Evolutionary conservation across 805 yeast species (phyloP).

Genomic region (Suhomyces sp.): DNA sequence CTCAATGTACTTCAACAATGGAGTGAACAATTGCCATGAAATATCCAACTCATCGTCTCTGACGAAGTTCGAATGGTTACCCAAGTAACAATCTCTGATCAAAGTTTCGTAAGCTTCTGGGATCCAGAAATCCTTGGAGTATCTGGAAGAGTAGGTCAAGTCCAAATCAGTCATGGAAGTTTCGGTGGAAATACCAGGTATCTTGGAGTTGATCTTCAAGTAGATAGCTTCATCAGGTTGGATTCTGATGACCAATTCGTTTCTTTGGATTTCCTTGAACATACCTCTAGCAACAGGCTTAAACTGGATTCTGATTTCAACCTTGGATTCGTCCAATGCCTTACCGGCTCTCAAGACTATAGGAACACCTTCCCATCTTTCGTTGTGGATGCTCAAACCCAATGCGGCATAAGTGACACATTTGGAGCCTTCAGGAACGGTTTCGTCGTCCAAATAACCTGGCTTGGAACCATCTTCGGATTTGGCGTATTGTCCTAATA

Average conservation of each 20-base stretch:
- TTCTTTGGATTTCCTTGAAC: constrained; percentile 76
- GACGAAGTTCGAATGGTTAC: constrained; percentile 95
- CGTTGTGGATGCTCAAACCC: constrained; percentile 74
- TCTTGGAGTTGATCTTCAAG: constrained; percentile 87
- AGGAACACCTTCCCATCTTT: constrained; percentile 98
- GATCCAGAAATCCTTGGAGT: constrained; percentile 79
- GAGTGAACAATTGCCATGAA: constrained; percentile 92
- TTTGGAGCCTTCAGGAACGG: constrained; percentile 77
- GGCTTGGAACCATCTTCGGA: constrained; percentile 90
- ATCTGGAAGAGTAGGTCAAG: constrained; percentile 77
- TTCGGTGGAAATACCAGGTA: constrained; percentile 84
- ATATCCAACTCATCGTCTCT: constrained; percentile 96
- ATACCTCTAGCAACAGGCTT: constrained; percentile 82
- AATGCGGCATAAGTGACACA: constrained; percentile 93
- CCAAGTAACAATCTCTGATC: constrained; percentile 83
- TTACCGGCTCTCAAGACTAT: constrained; percentile 95
- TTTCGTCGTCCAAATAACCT: constrained; percentile 85
- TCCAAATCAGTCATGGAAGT: constrained; percentile 88
- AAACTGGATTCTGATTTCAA: constrained; percentile 91
- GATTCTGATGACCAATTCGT: constrained; percentile 89
- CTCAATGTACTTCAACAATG: constrained; percentile 79
- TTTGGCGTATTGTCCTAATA: constrained; percentile 84
- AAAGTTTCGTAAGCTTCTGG: constrained; percentile 98
- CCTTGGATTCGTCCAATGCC: constrained; percentile 92
- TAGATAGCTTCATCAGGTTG: constrained; percentile 96